These are phyloP conservation scores for Cryptosporidium viatorum DNA, from an alignment of 169 alveolate species.

Conservation along the genomic window DNA sequence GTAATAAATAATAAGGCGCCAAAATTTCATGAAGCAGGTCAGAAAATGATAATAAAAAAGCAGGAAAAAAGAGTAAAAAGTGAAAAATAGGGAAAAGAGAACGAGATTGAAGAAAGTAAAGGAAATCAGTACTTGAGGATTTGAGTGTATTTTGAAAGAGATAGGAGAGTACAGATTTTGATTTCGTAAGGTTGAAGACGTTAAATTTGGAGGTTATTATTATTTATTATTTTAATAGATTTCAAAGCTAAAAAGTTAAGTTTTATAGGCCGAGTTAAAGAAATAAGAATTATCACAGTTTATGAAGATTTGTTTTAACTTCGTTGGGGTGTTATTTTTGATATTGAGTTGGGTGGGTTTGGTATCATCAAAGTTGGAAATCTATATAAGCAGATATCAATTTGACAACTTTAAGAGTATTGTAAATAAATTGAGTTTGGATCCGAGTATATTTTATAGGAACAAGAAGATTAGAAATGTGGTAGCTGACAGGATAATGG, in stretches of 20 bases:
- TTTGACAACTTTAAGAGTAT: neutral
- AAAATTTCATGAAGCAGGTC: neutral
- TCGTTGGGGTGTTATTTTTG: neutral
- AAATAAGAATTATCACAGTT: neutral
- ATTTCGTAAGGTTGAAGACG: neutral
- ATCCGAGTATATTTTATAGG: neutral
- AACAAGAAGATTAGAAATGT: neutral
- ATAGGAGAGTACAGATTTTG: no score
- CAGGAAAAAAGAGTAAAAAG: neutral
- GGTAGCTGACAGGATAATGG: neutral
- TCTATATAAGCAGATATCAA: slow-evolving; percentile 1
- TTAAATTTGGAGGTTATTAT: no score
- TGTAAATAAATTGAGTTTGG: neutral
- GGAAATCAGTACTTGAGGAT: no score
- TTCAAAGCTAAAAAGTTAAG: neutral
- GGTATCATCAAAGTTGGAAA: neutral
- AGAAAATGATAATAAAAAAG: neutral
- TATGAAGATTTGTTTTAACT: neutral
- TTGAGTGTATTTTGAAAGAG: no score
- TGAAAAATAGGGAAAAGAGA: neutral
- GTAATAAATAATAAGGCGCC: slow-evolving; percentile 15
- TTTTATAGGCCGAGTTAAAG: neutral
- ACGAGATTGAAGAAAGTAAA: neutral
- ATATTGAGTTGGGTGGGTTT: neutral
- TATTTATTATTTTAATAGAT: no score